Conservation (phyloP, 2,329 filamentous ascomycete species). For the Trichoderma atrobrunneum region DNA sequence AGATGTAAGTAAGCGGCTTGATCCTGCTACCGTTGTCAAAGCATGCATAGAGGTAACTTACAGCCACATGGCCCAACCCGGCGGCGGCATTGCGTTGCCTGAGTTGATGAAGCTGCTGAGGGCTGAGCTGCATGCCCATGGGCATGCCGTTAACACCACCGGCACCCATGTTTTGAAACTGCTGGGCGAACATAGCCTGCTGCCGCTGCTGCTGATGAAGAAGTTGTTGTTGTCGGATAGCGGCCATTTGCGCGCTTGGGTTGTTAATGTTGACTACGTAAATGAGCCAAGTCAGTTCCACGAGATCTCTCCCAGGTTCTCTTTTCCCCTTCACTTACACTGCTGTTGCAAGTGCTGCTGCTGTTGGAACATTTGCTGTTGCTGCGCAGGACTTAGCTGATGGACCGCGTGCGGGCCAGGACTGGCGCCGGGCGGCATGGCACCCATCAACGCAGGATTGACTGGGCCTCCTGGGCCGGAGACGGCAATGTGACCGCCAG, state of each 20-base stretch:
- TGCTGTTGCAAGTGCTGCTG: slow-evolving; percentile 41
- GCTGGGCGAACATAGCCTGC: slow-evolving; percentile 54
- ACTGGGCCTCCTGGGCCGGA: slow-evolving; percentile 71
- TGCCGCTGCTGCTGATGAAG: slow-evolving; percentile 56
- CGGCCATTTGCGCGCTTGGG: slow-evolving; percentile 35
- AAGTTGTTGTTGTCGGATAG: slow-evolving; percentile 54
- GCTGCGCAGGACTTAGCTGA: slow-evolving; percentile 63
- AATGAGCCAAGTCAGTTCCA: slow-evolving; percentile 19
- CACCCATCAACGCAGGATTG: slow-evolving; percentile 72
- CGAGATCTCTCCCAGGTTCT: neutral
- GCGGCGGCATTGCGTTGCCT: slow-evolving; percentile 40
- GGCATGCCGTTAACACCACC: slow-evolving; percentile 44
- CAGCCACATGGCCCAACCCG: slow-evolving; percentile 42
- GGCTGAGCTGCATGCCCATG: slow-evolving; percentile 51
- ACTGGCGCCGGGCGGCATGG: slow-evolving; percentile 67
- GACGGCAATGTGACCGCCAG: slow-evolving; percentile 63
- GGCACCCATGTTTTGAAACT: slow-evolving; percentile 51
- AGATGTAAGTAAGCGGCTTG: neutral
- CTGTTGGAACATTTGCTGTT: slow-evolving; percentile 58
- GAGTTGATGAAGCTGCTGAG: slow-evolving; percentile 52
- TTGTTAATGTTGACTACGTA: slow-evolving; percentile 33
- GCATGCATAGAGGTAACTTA: neutral
- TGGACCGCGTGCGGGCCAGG: slow-evolving; percentile 69
- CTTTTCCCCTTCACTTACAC: slow-evolving; percentile 29
- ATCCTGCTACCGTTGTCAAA: neutral